Evolutionary conservation across 257 asterid species (phyloP).

Genomic region (Linaria vulgaris): DNA sequence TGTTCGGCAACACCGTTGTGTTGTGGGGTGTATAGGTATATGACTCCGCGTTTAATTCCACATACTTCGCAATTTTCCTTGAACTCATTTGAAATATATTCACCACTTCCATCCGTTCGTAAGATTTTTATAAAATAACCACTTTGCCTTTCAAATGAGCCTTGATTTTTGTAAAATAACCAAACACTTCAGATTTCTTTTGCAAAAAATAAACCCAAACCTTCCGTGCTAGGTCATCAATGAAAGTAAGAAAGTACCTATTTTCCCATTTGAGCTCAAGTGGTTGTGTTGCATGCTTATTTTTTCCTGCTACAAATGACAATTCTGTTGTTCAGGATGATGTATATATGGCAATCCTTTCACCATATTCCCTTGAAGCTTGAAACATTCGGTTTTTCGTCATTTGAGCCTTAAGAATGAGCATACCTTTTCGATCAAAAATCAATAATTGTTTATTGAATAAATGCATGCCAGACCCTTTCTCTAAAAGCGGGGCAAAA

Average conservation of each 20-base stretch:
- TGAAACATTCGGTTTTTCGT: not conserved
- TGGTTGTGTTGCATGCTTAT: not conserved
- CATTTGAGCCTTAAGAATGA: not conserved
- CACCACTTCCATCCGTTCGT: conserved; percentile 16
- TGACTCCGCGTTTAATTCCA: not conserved
- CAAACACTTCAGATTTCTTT: conserved; percentile 13
- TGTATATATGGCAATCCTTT: conserved; percentile 2
- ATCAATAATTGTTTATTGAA: not conserved
- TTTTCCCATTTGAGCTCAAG: not conserved
- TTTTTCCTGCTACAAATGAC: not conserved
- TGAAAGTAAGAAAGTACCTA: conserved; percentile 4
- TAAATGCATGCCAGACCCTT: not conserved
- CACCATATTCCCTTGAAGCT: conserved; percentile 7
- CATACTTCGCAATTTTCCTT: not conserved
- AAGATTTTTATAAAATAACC: not conserved
- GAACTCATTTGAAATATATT: conserved; percentile 18
- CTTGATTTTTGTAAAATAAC: conserved; percentile 2
- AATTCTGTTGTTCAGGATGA: not conserved
- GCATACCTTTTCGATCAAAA: not conserved
- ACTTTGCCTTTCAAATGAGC: conserved; percentile 21
- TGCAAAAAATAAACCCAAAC: conserved; percentile 17
- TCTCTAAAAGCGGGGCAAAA: too few species aligned
- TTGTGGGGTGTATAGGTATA: not conserved
- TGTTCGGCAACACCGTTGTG: not conserved
- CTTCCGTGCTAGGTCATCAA: conserved; percentile 7